Evolutionary conservation across 805 yeast genomes (phyloP), one percentile per base, ranked within the genome.

Genomic region (Ogataea trehaloabstinens): DNA sequence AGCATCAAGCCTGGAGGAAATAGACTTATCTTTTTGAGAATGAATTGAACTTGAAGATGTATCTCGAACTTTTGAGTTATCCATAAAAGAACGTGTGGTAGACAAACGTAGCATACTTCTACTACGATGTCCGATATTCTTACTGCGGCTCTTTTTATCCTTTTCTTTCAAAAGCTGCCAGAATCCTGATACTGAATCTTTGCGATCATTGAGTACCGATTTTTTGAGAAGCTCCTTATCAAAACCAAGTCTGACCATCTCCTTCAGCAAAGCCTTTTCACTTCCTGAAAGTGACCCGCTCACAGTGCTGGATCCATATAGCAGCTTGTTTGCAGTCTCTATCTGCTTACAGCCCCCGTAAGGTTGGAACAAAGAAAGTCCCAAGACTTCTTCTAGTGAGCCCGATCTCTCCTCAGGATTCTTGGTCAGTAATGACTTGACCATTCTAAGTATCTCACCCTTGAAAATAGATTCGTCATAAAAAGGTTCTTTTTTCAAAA

Each of bases 161-260:
- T 66, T 64, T 17, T 84, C 87, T 20, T 82, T 60, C 13, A 80
- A 60, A 15, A 87, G 64, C 32, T 80, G 80, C 82, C 90, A 88
- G 41, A 82, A 70, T 0, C 91, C 95, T 11, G 85, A 77, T 12
- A 85, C 63, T 0, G 87, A 68, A 59, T 85, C 93, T 61, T 86
- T 76, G 40, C 81, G 78, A 33, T 74, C 71, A 40, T 73, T 69
- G 20, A 63, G 52, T 3, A 88, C 79, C 20, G 84, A 74, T 6
- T 73, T 66, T 48, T 76, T 78, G 22, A 89, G 63, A 2, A 70
- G 60, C 11, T 78, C 82, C 2, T 73, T 69, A 54, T 85, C 85
- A 25, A 87, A 65, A n/a, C 86, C 83, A 19, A 78, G 59, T 41
- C 76, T 71, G 31, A 73, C 71, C 34, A 88, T 52, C 34, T 74